phyloP scores from a whole-genome alignment of 169 alveolate species.

The Plasmodium fragile region DNA sequence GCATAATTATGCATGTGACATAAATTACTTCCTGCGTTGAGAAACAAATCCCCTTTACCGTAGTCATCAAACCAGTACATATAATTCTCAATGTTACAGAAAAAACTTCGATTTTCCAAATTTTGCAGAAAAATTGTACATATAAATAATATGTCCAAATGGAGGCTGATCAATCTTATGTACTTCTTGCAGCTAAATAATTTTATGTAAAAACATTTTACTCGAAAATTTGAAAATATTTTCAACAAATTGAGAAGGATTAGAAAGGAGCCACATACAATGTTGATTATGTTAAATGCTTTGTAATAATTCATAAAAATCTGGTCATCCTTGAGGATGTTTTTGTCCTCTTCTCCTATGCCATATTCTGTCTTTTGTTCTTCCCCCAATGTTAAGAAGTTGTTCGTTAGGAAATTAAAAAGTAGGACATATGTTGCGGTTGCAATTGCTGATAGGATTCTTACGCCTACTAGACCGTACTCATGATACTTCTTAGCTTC shows the following conservation, averaged over 20 bases:
- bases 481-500: neutral
- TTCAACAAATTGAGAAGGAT: conserved; percentile 15
- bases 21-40: conserved; percentile 41
- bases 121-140: conserved; percentile 36
- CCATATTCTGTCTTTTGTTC: neutral
- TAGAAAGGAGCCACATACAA: conserved; percentile 34
- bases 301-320: conserved; percentile 47
- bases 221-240: neutral
- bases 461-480: neutral
- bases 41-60: conserved; percentile 14
- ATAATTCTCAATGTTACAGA: conserved; percentile 50
- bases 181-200: conserved; percentile 16
- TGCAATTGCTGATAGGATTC: conserved; percentile 16
- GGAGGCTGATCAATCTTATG: conserved; percentile 24
- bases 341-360: neutral
- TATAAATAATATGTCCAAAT: conserved; percentile 59
- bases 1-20: conserved; percentile 51
- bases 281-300: conserved; percentile 37
- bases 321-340: conserved; percentile 30
- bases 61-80: conserved; percentile 40
- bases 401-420: neutral
- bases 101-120: conserved; percentile 43
- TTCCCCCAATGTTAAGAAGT: conserved; percentile 11
- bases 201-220: neutral
- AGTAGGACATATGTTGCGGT: conserved; percentile 26